Percentiles rank a stretch among this genome's conserved stretches.
phyloP scores from a whole-genome alignment of 306 rosid genomes.

The Abrus pulchellus region DNA sequence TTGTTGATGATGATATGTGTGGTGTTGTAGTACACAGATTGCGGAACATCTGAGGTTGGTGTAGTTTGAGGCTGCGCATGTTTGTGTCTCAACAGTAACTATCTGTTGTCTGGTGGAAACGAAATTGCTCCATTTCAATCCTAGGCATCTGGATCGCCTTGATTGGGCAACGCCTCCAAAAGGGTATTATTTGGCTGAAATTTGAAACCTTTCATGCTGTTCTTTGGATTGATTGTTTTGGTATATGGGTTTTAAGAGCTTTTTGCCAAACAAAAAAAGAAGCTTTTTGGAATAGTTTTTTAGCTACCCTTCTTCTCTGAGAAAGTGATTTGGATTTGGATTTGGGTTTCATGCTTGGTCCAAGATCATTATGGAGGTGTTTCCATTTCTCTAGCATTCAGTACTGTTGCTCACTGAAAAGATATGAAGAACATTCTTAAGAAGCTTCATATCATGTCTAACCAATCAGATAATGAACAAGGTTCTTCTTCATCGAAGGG shows the following conservation, averaged over 20 bases:
- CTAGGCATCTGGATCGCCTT: slow-evolving; percentile 63
- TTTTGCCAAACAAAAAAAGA: slow-evolving; percentile 52
- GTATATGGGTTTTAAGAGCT: slow-evolving; percentile 45
- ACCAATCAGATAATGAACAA: slow-evolving; percentile 67
- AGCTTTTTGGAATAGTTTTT: slow-evolving; percentile 45
- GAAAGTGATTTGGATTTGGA: slow-evolving; percentile 53
- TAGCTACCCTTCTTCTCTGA: slow-evolving; percentile 51
- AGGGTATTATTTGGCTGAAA: slow-evolving; percentile 45
- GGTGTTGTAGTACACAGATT: neutral
- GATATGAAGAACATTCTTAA: slow-evolving; percentile 92
- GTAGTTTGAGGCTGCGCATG: slow-evolving; percentile 39
- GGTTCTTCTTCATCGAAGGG: slow-evolving; percentile 77
- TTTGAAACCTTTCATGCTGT: slow-evolving; percentile 47
- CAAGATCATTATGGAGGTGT: slow-evolving; percentile 71
- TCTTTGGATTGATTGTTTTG: slow-evolving; percentile 57
- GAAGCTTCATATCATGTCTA: slow-evolving; percentile 87
- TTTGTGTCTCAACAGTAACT: slow-evolving; percentile 41
- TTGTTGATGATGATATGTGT: slow-evolving; percentile 39
- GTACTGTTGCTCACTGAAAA: slow-evolving; percentile 49
- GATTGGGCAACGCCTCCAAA: slow-evolving; percentile 49
- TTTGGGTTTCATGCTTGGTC: slow-evolving; percentile 70
- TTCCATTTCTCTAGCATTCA: slow-evolving; percentile 63
- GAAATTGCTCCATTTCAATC: slow-evolving; percentile 51
- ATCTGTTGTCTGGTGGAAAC: slow-evolving; percentile 46
- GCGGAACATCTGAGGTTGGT: slow-evolving; percentile 50